Base-by-base conservation (phyloP, 2,329 filamentous ascomycete species). In the Chalara sp. region DNA sequence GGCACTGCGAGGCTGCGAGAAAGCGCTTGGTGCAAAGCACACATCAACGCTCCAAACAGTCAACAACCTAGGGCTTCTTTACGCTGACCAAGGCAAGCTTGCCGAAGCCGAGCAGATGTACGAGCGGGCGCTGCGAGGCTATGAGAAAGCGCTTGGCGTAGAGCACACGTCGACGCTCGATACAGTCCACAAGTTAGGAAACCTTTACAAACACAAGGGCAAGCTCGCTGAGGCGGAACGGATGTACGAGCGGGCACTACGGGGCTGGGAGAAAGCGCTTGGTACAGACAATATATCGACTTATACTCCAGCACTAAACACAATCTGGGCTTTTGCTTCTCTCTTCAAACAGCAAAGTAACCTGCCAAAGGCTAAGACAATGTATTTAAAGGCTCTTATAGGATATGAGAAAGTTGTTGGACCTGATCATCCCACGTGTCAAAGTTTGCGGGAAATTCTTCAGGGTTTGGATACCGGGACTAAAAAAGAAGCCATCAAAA, bases 281-380 rank as follows among this genome's bases (percentile, higher is more conserved):
- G 54, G 66, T 37, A 57, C 61, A 12, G 57, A 66, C 6, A 45
- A 51, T 51, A 51, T 42, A 6, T 35, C 30, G 8, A 56, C 47
- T 32, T 69, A 50, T 29, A 44, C 47, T 29, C 47, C 50, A 33
- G 54, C 44, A 31, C 44, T 51, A 12, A 35, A 51, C 37, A 51
- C 30, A 43, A 47, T 51, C n/a, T 47, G 28, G 44, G 28, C 8
- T 12, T 32, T 47, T 30, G 49, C 35, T 28, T 32, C 28, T 47
- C 49, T 51, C 48, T 68, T 66, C 43, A 6, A 1, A 5, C 6
- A 55, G 11, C 59, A 63, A 51, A 61, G 52, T 44, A 58, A 56
- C 44, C 35, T 61, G 8, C n/a, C 51, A 8, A 53, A 66, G 21
- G 62, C 65, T 6, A 48, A 31, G 45, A 42, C 11, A 13, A 47